Conservation (phyloP, 352 stramenopile species). For the Phytophthora colocasiae region DNA sequence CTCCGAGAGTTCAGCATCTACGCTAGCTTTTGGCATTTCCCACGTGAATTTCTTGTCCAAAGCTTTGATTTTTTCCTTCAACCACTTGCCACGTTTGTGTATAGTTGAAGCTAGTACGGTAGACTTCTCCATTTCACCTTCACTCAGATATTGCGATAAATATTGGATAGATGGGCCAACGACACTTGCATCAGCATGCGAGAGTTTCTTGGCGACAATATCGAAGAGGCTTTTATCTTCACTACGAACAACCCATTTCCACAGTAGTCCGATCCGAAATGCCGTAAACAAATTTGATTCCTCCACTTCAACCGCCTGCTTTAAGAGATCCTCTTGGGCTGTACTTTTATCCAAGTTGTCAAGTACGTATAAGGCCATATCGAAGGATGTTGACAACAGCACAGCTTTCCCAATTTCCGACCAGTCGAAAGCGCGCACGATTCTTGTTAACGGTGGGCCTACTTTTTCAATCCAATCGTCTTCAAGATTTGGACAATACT, state of each 20-base stretch:
- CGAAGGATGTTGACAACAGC: background rate
- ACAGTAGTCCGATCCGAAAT: background rate
- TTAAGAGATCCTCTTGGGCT: background rate
- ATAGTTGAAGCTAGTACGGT: background rate
- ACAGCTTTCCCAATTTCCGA: background rate
- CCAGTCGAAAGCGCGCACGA: background rate
- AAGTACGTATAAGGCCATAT: background rate
- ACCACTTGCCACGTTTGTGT: conserved; percentile 6
- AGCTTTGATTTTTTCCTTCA: conserved; percentile 6
- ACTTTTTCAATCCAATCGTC: no score
- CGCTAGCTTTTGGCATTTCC: conserved; percentile 19
- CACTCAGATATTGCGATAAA: background rate
- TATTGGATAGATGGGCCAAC: background rate
- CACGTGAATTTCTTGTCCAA: conserved; percentile 17
- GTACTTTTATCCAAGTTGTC: background rate
- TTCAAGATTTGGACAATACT: background rate
- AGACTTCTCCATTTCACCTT: background rate
- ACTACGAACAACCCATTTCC: background rate
- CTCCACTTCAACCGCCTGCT: background rate
- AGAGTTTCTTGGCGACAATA: background rate
- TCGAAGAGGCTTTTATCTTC: background rate
- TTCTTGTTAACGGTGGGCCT: no score
- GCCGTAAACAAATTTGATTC: background rate
- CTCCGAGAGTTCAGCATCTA: no score
- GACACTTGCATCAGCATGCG: background rate